phyloP scores from a whole-genome alignment of 805 yeast genomes.

The Wickerhamiella shivajii region DNA sequence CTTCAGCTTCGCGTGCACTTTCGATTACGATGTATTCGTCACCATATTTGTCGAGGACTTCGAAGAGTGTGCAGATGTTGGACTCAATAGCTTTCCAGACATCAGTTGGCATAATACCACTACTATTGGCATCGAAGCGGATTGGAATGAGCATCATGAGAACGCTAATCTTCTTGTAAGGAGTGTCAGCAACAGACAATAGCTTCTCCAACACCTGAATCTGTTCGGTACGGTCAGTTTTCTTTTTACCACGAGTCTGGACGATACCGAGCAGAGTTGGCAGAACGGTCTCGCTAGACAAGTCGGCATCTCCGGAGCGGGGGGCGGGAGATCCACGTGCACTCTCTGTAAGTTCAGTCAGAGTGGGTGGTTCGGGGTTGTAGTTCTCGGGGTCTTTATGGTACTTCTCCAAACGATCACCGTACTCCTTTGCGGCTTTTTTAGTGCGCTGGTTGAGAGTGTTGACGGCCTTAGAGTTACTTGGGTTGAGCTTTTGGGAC shows the following conservation, averaged over 20 bases:
- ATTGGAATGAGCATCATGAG: slow-evolving; percentile 73
- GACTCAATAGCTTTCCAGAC: slow-evolving; percentile 62
- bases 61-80: slow-evolving; percentile 50
- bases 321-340: slow-evolving; percentile 27
- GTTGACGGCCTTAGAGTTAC: slow-evolving; percentile 74
- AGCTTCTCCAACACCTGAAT: slow-evolving; percentile 54
- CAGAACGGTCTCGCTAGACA: slow-evolving; percentile 42
- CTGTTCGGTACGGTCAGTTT: slow-evolving; percentile 72
- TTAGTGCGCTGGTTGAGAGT: slow-evolving; percentile 76
- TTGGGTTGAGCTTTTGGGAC: slow-evolving; percentile 63
- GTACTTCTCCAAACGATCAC: slow-evolving; percentile 41
- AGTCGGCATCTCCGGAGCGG: slow-evolving; percentile 18
- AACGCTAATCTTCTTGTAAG: slow-evolving; percentile 67
- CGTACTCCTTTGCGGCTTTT: slow-evolving; percentile 61
- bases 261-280: slow-evolving; percentile 55
- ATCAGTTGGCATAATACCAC: slow-evolving; percentile 58
- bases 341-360: slow-evolving; percentile 1
- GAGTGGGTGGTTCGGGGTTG: slow-evolving; percentile 20
- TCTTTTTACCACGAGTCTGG: slow-evolving; percentile 92
- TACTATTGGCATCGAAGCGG: slow-evolving; percentile 66
- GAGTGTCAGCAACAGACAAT: slow-evolving; percentile 32
- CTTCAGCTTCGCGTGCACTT: slow-evolving; percentile 68
- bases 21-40: slow-evolving; percentile 57
- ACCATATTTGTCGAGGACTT: slow-evolving; percentile 49
- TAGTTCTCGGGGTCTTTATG: slow-evolving; percentile 62